Base-by-base conservation (phyloP, 1,284 basidiomycete species). In the Anthracocystis setariae region DNA sequence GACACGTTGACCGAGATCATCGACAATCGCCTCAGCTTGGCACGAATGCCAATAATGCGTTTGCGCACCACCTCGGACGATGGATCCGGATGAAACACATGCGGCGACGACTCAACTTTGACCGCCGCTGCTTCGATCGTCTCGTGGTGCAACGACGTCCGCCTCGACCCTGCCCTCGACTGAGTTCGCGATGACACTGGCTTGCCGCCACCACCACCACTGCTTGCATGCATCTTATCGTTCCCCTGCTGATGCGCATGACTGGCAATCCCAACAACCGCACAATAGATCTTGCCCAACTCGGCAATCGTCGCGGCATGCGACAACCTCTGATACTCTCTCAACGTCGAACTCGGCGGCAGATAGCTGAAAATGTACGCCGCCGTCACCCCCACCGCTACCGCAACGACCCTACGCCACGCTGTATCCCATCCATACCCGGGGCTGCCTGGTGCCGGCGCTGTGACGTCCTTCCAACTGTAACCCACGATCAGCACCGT, bases 361-460 rank as follows among this genome's bases (percentile, higher is more conserved):
- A 79, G 38, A 35, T 74, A 69, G 12, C 73, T 66, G 37, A 79
- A 73, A 10, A 83, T 59, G 50, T 73, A 76, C 2, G 82, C 82
- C 1, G 78, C 79, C 9, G 73, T 64, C 5, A 80, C 77, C 15
- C 82, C 82, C 18, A 83, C 71, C 70, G 71, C 18, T 2, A 80
- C 79, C 15, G 71, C 61, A 20, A 85, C 79, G 25, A 85, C 83
- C 2, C 86, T 79, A 1, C 84, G 71, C 86, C 86, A 86, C 0
- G 84, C 84, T 8, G 86, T 84, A 10, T 81, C 79, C 82, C 84
- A 86, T 0, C 86, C 86, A 73, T 40, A 84, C 21, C 72, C 83
- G 55, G 69, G 78, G 32, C 60, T 83, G 38, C 63, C 81, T 1
- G 52, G 57, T 7, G 64, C 29, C 10, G 79, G 77, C 33, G 78